Evolutionary conservation across 345 rosid species (phyloP).

Genomic region (Linum tenue): DNA sequence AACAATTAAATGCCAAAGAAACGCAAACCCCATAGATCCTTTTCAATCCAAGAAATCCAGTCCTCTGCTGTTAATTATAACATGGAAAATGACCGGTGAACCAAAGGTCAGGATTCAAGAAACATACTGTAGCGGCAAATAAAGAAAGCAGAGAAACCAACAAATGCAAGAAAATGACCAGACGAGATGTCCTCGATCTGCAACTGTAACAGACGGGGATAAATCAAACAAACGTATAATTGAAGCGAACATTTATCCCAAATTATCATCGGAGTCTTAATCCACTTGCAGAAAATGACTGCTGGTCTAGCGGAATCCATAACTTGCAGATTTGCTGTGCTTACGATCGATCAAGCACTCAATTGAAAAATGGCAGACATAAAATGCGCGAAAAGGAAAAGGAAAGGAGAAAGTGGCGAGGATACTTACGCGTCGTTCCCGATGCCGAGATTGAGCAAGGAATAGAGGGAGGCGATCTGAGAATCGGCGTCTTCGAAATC

Average conservation of each 20-base stretch:
- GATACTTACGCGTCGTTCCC: slow-evolving; percentile 75
- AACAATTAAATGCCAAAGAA: slow-evolving; percentile 3
- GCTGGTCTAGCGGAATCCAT: not conserved
- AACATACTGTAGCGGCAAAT: not conserved
- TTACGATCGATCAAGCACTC: not conserved
- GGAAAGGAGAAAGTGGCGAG: too few relatives aligned
- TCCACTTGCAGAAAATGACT: not conserved
- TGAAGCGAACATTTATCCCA: not conserved
- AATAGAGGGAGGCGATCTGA: slow-evolving; percentile 72
- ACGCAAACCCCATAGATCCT: not conserved
- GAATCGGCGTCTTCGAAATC: slow-evolving; percentile 40
- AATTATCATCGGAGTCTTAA: not conserved
- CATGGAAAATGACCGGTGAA: slow-evolving; percentile 36
- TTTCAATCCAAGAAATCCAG: not conserved
- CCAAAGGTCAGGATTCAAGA: not conserved
- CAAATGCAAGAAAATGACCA: slow-evolving; percentile 16
- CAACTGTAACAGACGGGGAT: not conserved
- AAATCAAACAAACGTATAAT: not conserved
- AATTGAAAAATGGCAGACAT: not conserved
- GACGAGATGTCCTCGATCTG: slow-evolving; percentile 7
- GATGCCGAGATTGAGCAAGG: slow-evolving; percentile 84
- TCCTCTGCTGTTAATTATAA: slow-evolving; percentile 13
- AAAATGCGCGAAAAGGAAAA: not conserved
- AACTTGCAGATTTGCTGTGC: not conserved
- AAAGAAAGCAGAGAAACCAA: slow-evolving; percentile 4